These are phyloP conservation scores for Chaetomium sp. DNA, from an alignment of 2,329 filamentous ascomycete species.

Conservation along the genomic window DNA sequence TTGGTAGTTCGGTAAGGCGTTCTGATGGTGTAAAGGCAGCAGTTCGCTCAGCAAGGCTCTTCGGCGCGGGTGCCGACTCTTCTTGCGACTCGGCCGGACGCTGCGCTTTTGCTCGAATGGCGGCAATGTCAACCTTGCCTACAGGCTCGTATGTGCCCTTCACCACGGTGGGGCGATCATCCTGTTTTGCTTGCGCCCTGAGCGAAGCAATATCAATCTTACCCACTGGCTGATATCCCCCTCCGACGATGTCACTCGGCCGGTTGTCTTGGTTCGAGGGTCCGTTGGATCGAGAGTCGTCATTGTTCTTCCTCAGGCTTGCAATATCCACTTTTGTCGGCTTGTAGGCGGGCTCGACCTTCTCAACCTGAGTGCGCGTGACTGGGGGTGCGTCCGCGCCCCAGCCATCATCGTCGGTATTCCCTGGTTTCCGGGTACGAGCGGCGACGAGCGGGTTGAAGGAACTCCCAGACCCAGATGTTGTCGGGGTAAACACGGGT, in stretches of 20 bases:
- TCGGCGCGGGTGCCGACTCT: conserved; percentile 46
- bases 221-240: conserved; percentile 89
- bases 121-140: conserved; percentile 95
- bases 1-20: conserved; percentile 83
- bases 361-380: conserved; percentile 83
- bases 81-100: conserved; percentile 52
- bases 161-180: conserved; percentile 80
- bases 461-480: conserved; percentile 48
- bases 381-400: conserved; percentile 90
- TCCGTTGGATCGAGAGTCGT: conserved; percentile 62
- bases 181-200: conserved; percentile 71
- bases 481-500: conserved; percentile 84
- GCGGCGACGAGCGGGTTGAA: conserved; percentile 71
- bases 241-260: conserved; percentile 69
- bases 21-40: conserved; percentile 75
- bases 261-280: conserved; percentile 50
- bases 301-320: conserved; percentile 74
- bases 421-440: conserved; percentile 60
- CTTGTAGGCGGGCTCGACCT: conserved; percentile 89
- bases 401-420: conserved; percentile 86
- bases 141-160: conserved; percentile 94
- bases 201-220: conserved; percentile 98
- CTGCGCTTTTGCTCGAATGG: conserved; percentile 83
- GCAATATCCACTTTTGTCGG: conserved; percentile 94
- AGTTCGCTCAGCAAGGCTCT: conserved; percentile 73